Conservation (phyloP, 176 grass and related monocot species). For the Carex kokanica region DNA sequence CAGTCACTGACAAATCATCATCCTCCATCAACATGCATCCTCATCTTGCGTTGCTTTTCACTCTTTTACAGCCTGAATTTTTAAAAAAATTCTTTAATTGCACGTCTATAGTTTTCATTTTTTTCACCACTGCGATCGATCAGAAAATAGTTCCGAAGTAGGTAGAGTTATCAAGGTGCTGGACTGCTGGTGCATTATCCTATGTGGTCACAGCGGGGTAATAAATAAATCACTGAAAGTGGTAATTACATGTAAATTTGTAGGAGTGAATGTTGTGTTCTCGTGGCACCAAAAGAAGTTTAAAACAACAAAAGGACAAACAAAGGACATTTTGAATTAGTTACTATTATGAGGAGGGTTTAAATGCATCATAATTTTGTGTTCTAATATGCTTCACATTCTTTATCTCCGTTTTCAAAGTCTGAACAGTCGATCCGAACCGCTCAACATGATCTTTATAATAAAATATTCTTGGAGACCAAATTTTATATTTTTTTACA, state of each 20-base stretch:
- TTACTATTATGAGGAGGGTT: no score
- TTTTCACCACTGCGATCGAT: neutral
- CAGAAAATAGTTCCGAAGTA: neutral
- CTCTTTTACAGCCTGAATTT: conserved; percentile 27
- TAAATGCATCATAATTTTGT: no score
- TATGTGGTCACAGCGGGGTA: conserved; percentile 8
- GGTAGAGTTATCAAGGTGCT: neutral
- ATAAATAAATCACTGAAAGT: neutral
- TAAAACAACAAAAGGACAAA: no score
- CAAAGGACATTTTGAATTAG: no score
- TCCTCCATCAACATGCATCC: conserved; percentile 44
- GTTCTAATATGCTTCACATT: no score
- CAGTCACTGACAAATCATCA: conserved; percentile 41
- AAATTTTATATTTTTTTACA: no score
- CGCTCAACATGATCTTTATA: no score
- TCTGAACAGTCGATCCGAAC: no score
- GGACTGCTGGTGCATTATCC: neutral
- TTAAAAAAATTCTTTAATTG: neutral
- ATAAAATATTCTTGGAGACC: no score
- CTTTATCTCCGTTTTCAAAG: no score
- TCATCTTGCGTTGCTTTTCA: conserved; percentile 42
- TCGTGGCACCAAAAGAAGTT: no score
- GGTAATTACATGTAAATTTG: neutral
- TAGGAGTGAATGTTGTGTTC: no score
- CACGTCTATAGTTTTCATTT: neutral